Base-by-base conservation (phyloP, 2,329 filamentous ascomycete genomes). In the Talaromyces verruculosus region DNA sequence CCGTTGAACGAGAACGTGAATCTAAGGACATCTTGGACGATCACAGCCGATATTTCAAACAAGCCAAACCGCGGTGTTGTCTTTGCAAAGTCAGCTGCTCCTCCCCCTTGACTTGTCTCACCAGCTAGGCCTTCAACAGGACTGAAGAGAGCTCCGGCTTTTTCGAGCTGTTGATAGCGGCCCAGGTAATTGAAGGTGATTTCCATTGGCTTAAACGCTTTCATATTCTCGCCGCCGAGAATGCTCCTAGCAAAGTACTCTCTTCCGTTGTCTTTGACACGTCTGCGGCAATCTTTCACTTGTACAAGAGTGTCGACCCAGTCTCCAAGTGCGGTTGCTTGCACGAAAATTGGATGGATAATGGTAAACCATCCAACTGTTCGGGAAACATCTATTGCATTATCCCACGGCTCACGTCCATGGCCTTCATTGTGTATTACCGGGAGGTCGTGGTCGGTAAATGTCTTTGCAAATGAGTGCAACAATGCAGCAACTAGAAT, bases 321-420 rank as follows among this genome's bases (percentile, higher is more conserved):
- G 59, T 74, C 67, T 1, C 74, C 67, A 1, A 72, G 51, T 15
- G 70, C 71, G 39, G 73, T 69, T 2, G 69, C 67, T 1, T 71
- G 68, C 0, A 81, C 73, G 30, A 76, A 77, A 3, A 83, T 77
- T 0, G 82, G 82, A 61, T 80, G 81, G 7, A 84, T 70, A 25
- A 80, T 81, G 0, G 82, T 84, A 66, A 84, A 84, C 83, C 83
- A 84, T 6, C 83, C 83, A 1, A 84, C 76, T 1, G 82, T 84
- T 5, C 80, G 76, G 2, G 82, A 82, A 5, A 84, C 76, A 58
- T 84, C 82, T 58, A 84, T 79, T 1, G 75, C 75, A 0, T 75
- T 59, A 60, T 82, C 76, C 76, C 81, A 83, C 0, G 78, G 73
- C 69, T 84, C 81, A 45, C 82, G 74, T 7, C 82, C 82, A 57